phyloP scores from a whole-genome alignment of 306 rosid species.

The Acmispon strigosus region DNA sequence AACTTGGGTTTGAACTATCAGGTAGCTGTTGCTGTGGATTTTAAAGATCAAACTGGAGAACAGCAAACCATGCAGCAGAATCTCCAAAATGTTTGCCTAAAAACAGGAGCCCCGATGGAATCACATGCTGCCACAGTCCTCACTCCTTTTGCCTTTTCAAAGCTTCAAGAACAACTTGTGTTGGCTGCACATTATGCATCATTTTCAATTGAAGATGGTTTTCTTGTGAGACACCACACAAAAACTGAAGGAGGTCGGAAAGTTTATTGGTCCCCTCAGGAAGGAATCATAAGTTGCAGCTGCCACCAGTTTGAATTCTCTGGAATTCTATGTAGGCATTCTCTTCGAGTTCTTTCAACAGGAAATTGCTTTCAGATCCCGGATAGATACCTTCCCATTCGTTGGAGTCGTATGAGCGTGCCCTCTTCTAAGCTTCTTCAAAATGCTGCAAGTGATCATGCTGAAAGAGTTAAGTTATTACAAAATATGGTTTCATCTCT shows the following conservation, averaged over 20 bases:
- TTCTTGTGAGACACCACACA: slow-evolving; percentile 94
- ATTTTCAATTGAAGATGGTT: slow-evolving; percentile 77
- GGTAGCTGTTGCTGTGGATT: slow-evolving; percentile 94
- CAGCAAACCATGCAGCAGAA: slow-evolving; percentile 98
- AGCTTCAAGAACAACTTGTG: slow-evolving; percentile 94
- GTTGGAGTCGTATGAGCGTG: slow-evolving; percentile 83
- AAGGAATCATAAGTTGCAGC: slow-evolving; percentile 88
- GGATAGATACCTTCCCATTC: slow-evolving; percentile 80
- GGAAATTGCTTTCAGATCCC: slow-evolving; percentile 96
- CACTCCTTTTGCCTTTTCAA: slow-evolving; percentile 88
- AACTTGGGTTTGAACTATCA: slow-evolving; percentile 34
- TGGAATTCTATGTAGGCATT: slow-evolving; percentile 87
- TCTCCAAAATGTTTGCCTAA: slow-evolving; percentile 89
- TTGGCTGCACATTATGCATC: slow-evolving; percentile 97
- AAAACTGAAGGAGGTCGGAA: slow-evolving; percentile 83
- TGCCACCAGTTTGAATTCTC: slow-evolving; percentile 94
- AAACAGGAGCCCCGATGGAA: slow-evolving; percentile 99
- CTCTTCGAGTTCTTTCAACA: slow-evolving; percentile 88
- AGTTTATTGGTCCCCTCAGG: slow-evolving; percentile 74
- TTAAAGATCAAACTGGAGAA: slow-evolving; percentile 95
- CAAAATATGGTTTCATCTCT: slow-evolving; percentile 75
- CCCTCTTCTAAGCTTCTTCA: slow-evolving; percentile 57
- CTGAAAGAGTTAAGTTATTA: slow-evolving; percentile 64
- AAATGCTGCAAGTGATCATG: slow-evolving; percentile 47
- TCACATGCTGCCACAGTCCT: slow-evolving; percentile 84